Base-by-base conservation (phyloP, 805 yeast species). In the Candida railenensis region DNA sequence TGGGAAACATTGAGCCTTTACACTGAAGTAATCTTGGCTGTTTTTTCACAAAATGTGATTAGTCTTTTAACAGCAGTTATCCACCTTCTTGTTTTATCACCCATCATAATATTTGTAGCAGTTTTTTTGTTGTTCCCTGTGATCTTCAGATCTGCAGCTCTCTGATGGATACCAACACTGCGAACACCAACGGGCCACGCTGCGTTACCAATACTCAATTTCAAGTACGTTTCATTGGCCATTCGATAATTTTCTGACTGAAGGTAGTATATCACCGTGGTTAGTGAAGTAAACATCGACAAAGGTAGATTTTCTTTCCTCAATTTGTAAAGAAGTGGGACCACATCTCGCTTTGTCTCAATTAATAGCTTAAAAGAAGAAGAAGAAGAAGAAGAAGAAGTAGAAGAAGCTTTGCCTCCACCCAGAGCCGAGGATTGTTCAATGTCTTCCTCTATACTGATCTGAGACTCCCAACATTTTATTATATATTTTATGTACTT, bases 131-230 rank as follows among this genome's bases (percentile, higher is more conserved):
- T 56, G 40, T 73, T 73, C 16, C 82, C 81, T 4, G 80, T 73
- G 30, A 85, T 77, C 52, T 77, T 79, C 47, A 75, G 72, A 44
- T 79, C 82, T 1, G 86, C 82, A 46, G 83, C 78, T 49, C 96
- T 68, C 9, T 82, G 83, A 60, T 89, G 96, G 48, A 89, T 87
- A 42, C 94, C 89, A 14, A 89, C 85, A 47, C 80, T 80, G 5
- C 81, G 71, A 12, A 89, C 87, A 22, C 96, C 97, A 52, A 89
- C 85, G 2, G 97, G 97, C 96, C 96, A 89, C 3, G 94, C 91
- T 2, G 86, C 89, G 54, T 88, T 87, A 1, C 96, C 97, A 15
- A 89, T 84, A 57, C 92, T 84, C 47, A 89, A 66, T 51, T 84
- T 78, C 71, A 89, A 67, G 55, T 89, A 89, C 21, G 82, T 72